These are phyloP conservation scores for Neurospora terricola DNA, from an alignment of 495 filamentous ascomycete species.

Conservation along the genomic window DNA sequence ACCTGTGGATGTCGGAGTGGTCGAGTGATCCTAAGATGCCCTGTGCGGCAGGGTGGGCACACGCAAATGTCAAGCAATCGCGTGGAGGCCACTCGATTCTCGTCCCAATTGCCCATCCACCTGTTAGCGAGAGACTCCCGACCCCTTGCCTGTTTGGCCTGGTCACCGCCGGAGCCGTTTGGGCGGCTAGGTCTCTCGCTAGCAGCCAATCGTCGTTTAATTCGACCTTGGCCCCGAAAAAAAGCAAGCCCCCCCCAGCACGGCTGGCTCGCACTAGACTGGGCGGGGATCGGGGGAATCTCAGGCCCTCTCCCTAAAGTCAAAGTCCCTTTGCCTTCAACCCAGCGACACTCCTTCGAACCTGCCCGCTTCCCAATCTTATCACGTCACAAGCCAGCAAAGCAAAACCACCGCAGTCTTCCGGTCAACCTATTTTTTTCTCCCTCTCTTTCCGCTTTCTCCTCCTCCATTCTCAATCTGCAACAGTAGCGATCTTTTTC, in stretches of 20 bases:
- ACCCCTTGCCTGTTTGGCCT: slow-evolving; percentile 1
- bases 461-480: not conserved
- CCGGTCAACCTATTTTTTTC: slow-evolving; percentile 6
- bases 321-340: slow-evolving; percentile 20
- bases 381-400: slow-evolving; percentile 27
- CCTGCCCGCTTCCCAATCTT: slow-evolving; percentile 10
- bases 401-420: slow-evolving; percentile 11
- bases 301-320: slow-evolving; percentile 9
- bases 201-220: slow-evolving; percentile 10
- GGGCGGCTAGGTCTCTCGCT: slow-evolving; percentile 9
- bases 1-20: not conserved
- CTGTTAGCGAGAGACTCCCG: slow-evolving; percentile 16
- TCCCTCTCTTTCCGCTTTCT: not conserved
- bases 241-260: slow-evolving; percentile 17
- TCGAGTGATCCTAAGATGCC: not conserved
- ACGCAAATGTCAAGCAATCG: not conserved
- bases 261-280: slow-evolving; percentile 11
- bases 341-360: slow-evolving; percentile 11
- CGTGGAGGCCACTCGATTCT: not conserved
- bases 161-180: slow-evolving; percentile 4
- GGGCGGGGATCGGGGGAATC: slow-evolving; percentile 16
- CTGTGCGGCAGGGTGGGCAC: not conserved
- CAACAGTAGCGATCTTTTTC: slow-evolving; percentile 11
- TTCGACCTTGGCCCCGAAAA: slow-evolving; percentile 10
- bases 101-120: not conserved